phyloP scores from a whole-genome alignment of 768 basidiomycete species.

The Suillus spraguei region DNA sequence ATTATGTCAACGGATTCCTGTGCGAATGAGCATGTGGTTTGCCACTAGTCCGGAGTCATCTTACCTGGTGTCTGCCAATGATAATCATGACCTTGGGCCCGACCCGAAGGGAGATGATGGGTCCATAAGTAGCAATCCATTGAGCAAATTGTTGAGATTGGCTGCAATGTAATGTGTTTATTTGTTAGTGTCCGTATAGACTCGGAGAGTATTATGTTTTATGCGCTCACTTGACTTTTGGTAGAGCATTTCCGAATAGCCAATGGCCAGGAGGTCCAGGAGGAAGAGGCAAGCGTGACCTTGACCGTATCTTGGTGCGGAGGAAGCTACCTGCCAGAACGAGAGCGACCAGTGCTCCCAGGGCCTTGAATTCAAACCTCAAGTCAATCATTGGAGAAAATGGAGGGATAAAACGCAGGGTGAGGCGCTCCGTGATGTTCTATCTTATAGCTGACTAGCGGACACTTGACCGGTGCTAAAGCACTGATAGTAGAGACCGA shows the following conservation, averaged over 20 bases:
- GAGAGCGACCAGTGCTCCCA: conserved; percentile 23
- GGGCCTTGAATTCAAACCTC: conserved; percentile 16
- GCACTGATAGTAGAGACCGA: not conserved
- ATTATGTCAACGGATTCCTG: conserved; percentile 66
- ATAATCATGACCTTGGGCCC: conserved; percentile 40
- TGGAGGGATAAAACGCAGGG: not conserved
- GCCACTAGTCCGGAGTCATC: not conserved
- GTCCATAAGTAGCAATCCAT: conserved; percentile 63
- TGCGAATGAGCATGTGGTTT: not conserved
- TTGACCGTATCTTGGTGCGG: conserved; percentile 14
- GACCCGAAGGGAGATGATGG: conserved; percentile 57
- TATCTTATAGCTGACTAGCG: not conserved
- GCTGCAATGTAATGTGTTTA: conserved; percentile 16
- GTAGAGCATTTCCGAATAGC: conserved; percentile 34
- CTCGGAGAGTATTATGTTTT: too few relatives aligned
- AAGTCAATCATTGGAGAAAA: conserved; percentile 8
- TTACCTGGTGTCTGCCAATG: conserved; percentile 41
- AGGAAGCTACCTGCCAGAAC: conserved; percentile 18
- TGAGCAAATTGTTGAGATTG: conserved; percentile 50
- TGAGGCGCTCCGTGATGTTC: not conserved
- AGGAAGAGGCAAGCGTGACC: conserved; percentile 26
- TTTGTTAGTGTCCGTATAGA: not conserved
- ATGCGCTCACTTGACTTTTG: conserved; percentile 27
- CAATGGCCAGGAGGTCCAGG: conserved; percentile 37
- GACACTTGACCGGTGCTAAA: not conserved